These are phyloP conservation scores for Laguncularia racemosa DNA, from an alignment of 345 rosid species.

Conservation along the genomic window DNA sequence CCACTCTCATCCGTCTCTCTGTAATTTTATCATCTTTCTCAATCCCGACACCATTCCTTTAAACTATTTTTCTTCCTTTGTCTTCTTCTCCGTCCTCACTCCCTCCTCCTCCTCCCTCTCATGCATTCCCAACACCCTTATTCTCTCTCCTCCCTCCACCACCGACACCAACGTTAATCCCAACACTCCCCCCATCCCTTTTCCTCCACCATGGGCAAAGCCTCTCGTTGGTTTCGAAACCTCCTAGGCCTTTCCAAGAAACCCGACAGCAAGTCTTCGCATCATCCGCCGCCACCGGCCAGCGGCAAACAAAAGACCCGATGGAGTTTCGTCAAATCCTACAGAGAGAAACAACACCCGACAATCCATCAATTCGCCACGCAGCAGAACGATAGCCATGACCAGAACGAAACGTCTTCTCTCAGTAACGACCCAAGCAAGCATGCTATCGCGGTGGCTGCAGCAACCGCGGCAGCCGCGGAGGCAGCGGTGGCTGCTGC, in stretches of 20 bases:
- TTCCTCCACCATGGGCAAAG: slow-evolving; percentile 55
- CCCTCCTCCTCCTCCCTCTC: neutral
- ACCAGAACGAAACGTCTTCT: too few relatives aligned
- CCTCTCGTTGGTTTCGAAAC: slow-evolving; percentile 67
- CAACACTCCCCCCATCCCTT: too few relatives aligned
- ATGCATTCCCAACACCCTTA: neutral
- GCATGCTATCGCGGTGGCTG: slow-evolving; percentile 77
- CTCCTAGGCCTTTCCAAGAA: slow-evolving; percentile 59
- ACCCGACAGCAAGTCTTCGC: slow-evolving; percentile 25
- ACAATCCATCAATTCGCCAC: neutral
- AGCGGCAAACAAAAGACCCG: slow-evolving; percentile 49
- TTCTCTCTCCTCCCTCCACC: too few relatives aligned
- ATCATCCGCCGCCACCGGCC: neutral
- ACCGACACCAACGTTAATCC: too few relatives aligned
- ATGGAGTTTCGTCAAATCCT: slow-evolving; percentile 83
- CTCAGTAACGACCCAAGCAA: slow-evolving; percentile 24
- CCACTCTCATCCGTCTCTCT: too few relatives aligned
- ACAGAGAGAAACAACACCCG: slow-evolving; percentile 33
- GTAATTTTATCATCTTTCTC: too few relatives aligned
- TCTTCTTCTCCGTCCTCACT: neutral
- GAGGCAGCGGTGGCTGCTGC: slow-evolving; percentile 81
- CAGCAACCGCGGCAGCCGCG: slow-evolving; percentile 74
- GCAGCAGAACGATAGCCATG: neutral
- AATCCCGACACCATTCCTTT: too few relatives aligned
- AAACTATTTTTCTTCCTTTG: slow-evolving; percentile 8